These are phyloP conservation scores for Capsicum pubescens DNA, from an alignment of 257 asterid species.

Conservation along the genomic window DNA sequence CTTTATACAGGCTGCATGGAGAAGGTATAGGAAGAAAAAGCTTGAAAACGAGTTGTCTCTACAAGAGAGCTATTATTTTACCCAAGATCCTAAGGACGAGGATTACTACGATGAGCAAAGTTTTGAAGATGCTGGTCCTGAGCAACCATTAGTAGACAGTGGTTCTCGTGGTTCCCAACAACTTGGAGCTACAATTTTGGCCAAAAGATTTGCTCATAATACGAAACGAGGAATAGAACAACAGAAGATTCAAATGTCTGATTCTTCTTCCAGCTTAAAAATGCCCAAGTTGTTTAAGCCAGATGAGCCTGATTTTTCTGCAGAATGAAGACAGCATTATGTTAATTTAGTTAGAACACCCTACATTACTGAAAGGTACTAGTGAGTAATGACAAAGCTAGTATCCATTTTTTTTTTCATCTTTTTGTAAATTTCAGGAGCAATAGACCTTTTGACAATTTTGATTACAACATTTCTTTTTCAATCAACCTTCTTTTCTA, in stretches of 20 bases:
- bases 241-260: slow-evolving; percentile 50
- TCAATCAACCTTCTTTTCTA: slow-evolving; percentile 1
- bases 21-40: slow-evolving; percentile 67
- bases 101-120: slow-evolving; percentile 24
- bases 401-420: background rate
- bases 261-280: slow-evolving; percentile 69
- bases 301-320: slow-evolving; percentile 81
- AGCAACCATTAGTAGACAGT: slow-evolving; percentile 30
- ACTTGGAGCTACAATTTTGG: slow-evolving; percentile 72
- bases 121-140: slow-evolving; percentile 23
- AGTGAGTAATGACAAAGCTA: slow-evolving; percentile 37
- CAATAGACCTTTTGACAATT: slow-evolving; percentile 33
- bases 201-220: slow-evolving; percentile 76
- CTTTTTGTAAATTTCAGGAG: slow-evolving; percentile 39
- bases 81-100: slow-evolving; percentile 10
- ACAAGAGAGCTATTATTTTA: slow-evolving; percentile 51
- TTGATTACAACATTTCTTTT: slow-evolving; percentile 5
- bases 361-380: slow-evolving; percentile 20
- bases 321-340: slow-evolving; percentile 38
- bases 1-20: slow-evolving; percentile 76
- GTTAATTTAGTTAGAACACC: slow-evolving; percentile 24
- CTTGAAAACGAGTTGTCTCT: slow-evolving; percentile 60
- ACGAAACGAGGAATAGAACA: slow-evolving; percentile 61
- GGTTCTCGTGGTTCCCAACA: slow-evolving; percentile 45
- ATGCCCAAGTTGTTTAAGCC: slow-evolving; percentile 88